Conservation (phyloP, 2,329 filamentous ascomycete genomes). For the Ophiocordyceps robertsii region DNA sequence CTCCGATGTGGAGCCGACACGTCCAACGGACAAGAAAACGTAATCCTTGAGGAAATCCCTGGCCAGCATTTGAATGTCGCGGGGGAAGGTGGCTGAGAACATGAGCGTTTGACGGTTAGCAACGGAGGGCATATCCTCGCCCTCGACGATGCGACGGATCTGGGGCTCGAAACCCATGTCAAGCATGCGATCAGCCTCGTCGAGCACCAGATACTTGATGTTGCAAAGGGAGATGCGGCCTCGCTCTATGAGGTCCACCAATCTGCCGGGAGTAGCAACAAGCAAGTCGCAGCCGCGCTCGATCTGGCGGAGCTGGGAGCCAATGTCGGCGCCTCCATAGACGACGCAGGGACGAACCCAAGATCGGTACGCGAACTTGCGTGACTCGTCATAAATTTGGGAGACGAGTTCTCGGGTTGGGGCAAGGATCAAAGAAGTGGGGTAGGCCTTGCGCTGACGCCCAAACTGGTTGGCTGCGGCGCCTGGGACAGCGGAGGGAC, state of each 20-base stretch:
- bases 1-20: conserved; percentile 98
- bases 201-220: conserved; percentile 98
- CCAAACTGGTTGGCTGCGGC: conserved; percentile 60
- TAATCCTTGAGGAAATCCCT: conserved; percentile 99
- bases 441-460: conserved; percentile 94
- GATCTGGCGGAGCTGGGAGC: conserved; percentile 93
- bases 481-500: conserved; percentile 58
- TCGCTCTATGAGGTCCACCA: conserved; percentile 96
- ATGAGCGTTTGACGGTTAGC: conserved; percentile 90
- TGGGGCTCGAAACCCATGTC: conserved; percentile 99
- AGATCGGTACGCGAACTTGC: conserved; percentile 97
- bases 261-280: conserved; percentile 90
- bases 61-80: conserved; percentile 97
- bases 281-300: conserved; percentile 94
- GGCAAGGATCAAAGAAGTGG: conserved; percentile 88
- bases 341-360: conserved; percentile 98
- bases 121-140: conserved; percentile 89
- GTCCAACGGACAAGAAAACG: conserved; percentile 95
- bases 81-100: conserved; percentile 98
- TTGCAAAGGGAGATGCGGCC: conserved; percentile 94
- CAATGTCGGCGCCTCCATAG: conserved; percentile 97
- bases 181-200: conserved; percentile 99
- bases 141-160: conserved; percentile 96
- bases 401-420: conserved; percentile 97
- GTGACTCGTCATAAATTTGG: conserved; percentile 93